A percentile compares a stretch with the other conserved stretches of the same genome.
Evolutionary conservation across 345 rosid genomes (phyloP).

Genomic region (Heritiera littoralis): DNA sequence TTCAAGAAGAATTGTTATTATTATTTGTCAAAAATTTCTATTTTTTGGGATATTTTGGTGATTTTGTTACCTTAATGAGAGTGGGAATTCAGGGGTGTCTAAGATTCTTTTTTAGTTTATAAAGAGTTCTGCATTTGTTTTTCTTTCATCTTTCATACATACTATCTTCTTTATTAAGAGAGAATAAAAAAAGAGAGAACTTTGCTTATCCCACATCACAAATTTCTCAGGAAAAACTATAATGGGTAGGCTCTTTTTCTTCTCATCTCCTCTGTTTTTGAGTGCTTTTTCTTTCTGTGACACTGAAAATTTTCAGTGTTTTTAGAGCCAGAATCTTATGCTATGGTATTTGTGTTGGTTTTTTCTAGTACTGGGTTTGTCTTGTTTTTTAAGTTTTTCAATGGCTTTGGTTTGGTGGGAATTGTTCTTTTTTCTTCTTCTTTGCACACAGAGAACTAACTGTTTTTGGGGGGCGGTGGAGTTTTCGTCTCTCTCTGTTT

Average conservation of each 20-base stretch:
- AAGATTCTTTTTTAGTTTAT: constrained; percentile 32
- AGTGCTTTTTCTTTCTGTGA: constrained; percentile 18
- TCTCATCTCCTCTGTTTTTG: constrained; percentile 25
- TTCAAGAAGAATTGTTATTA: constrained; percentile 8
- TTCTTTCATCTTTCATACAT: not conserved
- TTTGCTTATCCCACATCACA: constrained; percentile 26
- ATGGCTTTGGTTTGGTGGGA: constrained; percentile 3
- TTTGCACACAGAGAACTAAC: not conserved
- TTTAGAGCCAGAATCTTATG: constrained; percentile 14
- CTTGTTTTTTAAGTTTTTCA: not conserved
- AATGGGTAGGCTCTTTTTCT: constrained; percentile 51
- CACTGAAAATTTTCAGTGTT: not conserved
- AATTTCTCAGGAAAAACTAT: constrained; percentile 28
- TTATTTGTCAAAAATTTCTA: constrained; percentile 1
- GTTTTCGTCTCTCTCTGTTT: not conserved
- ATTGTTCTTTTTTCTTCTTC: not conserved
- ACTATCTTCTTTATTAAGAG: not conserved
- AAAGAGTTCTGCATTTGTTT: constrained; percentile 29
- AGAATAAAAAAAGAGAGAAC: constrained; percentile 25
- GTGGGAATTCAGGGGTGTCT: constrained; percentile 25
- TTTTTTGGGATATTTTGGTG: constrained; percentile 10
- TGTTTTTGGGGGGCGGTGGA: not conserved
- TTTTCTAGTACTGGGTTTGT: constrained; percentile 12
- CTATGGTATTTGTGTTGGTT: constrained; percentile 29
- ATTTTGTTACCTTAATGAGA: constrained; percentile 25